Base-by-base conservation (phyloP, 371 early-diverging fungal genomes). In the Rhizopus delemar region DNA sequence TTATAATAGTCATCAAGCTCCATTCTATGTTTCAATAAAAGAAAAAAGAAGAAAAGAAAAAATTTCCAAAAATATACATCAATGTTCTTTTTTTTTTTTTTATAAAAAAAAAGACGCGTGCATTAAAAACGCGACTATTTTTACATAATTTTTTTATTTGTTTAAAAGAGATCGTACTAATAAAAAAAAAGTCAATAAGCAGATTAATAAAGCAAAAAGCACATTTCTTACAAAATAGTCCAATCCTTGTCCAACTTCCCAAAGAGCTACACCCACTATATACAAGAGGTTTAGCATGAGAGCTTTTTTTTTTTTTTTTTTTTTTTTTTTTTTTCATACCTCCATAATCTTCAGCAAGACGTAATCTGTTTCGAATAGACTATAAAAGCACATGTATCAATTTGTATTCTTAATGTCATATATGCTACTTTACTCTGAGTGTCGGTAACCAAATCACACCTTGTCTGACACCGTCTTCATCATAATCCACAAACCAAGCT, bases 201-300 rank as follows among this genome's bases (percentile, higher is more conserved):
- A 9, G 31, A 29, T 22, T 9, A 9, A 29, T 29, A 9, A 28
- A n/a, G 2, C 0, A 48, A 38, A 11, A 38, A 4, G 13, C 2
- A 13, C 13, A 11, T 38, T 2, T 38, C 78, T 78, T 67, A 79
- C 80, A 70, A 80, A 87, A 57, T 80, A 82, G 70, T 87, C 87
- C 46, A 87, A 63, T 0, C 87, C 87, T 64, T 87, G 87, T 3
- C 87, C 87, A 46, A 87, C 73, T 68, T 87, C 87, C 86, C 87
- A 87, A n/a, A 87, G 35, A 8, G 82, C 70, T 5, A 87, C 34
- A 4, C 87, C 86, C 15, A 78, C 78, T 77, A 58, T 41, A 29
- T 45, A 43, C 15, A 6, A 57, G 2, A 55, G 13, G 33, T 8
- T 48, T n/a, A 32, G 31, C 8, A 50, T 16, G 8, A 16, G 0